These are phyloP conservation scores for Tritrichomonas musculus DNA, from an alignment of 208 protist species.

Conservation along the genomic window DNA sequence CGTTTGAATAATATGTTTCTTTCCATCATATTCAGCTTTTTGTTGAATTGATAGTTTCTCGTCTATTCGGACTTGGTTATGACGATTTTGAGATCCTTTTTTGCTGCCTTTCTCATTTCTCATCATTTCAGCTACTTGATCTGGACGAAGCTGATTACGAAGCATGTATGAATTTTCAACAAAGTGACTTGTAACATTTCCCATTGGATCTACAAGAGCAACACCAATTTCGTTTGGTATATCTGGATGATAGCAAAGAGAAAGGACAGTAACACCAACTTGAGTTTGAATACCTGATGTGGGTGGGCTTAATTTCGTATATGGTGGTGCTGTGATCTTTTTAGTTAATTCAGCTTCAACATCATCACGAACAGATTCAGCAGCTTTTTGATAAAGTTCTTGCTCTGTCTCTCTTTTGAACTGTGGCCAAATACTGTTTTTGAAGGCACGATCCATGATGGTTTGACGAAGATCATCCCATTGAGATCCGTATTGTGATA, in stretches of 20 bases:
- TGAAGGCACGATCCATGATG: background rate
- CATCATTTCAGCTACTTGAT: too few relatives aligned
- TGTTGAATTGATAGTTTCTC: too few relatives aligned
- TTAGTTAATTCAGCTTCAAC: background rate
- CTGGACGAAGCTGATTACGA: too few relatives aligned
- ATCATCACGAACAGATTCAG: background rate
- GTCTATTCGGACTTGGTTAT: too few relatives aligned
- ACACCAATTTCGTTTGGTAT: background rate
- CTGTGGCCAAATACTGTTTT: background rate
- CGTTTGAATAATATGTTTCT: too few relatives aligned
- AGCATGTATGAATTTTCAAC: too few relatives aligned
- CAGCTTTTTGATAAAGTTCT: background rate
- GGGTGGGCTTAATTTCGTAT: background rate
- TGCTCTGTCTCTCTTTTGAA: background rate
- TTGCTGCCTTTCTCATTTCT: too few relatives aligned
- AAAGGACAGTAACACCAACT: background rate
- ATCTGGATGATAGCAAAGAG: background rate
- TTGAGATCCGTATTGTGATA: background rate
- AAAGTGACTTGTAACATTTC: background rate
- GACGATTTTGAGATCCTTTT: too few relatives aligned
- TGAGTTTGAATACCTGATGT: background rate
- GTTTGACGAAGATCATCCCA: background rate
- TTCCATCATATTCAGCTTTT: too few relatives aligned
- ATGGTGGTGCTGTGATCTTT: background rate
- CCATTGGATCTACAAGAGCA: background rate